phyloP scores from a whole-genome alignment of 2,329 filamentous ascomycete species.

The Metarhizium guizhouense region DNA sequence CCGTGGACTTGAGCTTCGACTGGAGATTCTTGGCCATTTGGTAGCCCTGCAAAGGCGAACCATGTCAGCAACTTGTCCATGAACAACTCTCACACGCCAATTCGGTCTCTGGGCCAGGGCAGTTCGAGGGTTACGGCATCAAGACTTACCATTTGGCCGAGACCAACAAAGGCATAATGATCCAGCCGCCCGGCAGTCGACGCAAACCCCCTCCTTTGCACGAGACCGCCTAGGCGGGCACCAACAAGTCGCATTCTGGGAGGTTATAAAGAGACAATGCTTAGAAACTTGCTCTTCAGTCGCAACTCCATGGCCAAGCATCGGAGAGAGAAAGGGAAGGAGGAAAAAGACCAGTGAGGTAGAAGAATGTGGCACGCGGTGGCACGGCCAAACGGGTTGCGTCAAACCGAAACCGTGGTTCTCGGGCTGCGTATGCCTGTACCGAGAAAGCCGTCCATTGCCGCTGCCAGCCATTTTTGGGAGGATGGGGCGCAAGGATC shows the following conservation, averaged over 20 bases:
- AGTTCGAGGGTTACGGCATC: not conserved
- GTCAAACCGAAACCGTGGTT: constrained; percentile 7
- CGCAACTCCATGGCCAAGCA: not conserved
- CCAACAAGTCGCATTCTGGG: constrained; percentile 12
- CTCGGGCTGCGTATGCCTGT: not conserved
- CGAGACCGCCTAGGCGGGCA: constrained; percentile 17
- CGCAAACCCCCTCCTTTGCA: constrained; percentile 41
- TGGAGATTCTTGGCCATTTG: constrained; percentile 57
- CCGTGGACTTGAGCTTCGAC: constrained; percentile 41
- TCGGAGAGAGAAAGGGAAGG: not conserved
- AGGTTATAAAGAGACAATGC: not conserved
- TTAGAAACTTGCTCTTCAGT: not conserved
- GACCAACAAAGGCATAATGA: constrained; percentile 49
- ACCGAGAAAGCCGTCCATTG: constrained; percentile 26
- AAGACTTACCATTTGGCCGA: constrained; percentile 51
- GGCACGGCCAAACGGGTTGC: constrained; percentile 6
- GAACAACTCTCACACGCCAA: not conserved
- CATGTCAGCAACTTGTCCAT: not conserved
- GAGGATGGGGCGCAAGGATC: not conserved
- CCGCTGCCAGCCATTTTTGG: constrained; percentile 20
- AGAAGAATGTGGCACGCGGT: constrained; percentile 5
- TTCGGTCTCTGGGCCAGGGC: not conserved
- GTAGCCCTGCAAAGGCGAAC: constrained; percentile 35
- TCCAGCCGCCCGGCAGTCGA: constrained; percentile 37
- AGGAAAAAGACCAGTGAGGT: not conserved